Evolutionary conservation across 495 filamentous ascomycete genomes (phyloP).

Genomic region (Xylaria castorea): DNA sequence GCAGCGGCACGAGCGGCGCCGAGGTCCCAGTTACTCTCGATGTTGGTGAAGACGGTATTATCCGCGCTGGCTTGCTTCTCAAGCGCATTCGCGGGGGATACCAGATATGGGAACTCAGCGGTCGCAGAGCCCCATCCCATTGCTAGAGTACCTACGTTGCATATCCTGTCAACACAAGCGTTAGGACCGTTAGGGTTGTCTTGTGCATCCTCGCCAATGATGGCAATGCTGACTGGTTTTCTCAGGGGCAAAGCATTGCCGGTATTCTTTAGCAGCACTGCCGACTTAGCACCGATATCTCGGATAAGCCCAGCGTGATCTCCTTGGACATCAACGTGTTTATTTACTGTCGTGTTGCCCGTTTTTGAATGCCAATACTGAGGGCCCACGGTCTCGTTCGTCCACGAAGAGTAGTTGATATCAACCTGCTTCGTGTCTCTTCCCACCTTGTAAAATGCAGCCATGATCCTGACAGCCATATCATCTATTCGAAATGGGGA

Average conservation of each 20-base stretch:
- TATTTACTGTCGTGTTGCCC: constrained; percentile 70
- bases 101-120: constrained; percentile 71
- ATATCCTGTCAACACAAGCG: constrained; percentile 52
- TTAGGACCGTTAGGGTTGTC: constrained; percentile 55
- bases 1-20: constrained; percentile 44
- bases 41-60: constrained; percentile 39
- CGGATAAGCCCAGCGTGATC: constrained; percentile 59
- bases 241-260: constrained; percentile 61
- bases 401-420: constrained; percentile 90
- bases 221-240: constrained; percentile 58
- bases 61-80: constrained; percentile 44
- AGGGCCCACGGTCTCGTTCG: constrained; percentile 73
- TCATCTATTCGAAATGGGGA: constrained; percentile 85
- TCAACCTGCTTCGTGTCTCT: constrained; percentile 61
- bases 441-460: constrained; percentile 85
- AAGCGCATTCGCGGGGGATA: constrained; percentile 63
- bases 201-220: constrained; percentile 70
- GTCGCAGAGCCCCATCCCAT: constrained; percentile 66
- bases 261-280: constrained; percentile 68
- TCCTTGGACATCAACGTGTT: constrained; percentile 60
- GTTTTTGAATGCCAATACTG: constrained; percentile 63
- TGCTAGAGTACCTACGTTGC: constrained; percentile 61
- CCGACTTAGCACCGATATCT: constrained; percentile 62
- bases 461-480: constrained; percentile 88
- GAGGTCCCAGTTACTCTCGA: constrained; percentile 47